Base-by-base conservation (phyloP, 352 stramenopile species). In the Phytophthora chlamydospora region DNA sequence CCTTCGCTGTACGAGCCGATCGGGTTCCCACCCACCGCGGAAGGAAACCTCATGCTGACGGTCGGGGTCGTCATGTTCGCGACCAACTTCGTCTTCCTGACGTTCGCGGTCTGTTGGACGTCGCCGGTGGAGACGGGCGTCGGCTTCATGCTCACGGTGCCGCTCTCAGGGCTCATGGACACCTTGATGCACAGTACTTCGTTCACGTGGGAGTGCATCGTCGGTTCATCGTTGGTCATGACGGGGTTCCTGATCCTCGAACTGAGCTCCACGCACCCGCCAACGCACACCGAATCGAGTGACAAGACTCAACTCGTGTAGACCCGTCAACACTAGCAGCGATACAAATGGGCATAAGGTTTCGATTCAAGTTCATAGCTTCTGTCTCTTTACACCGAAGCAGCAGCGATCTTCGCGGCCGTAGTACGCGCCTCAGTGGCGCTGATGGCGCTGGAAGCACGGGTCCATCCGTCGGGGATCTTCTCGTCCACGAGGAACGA, bases 111-210 rank as follows among this genome's bases (percentile, higher is more conserved):
- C 16, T 71, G 58, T 46, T 84, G 72, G 78, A 85, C 78, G 29
- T 81, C 78, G 13, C 77, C 77, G 10, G 49, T 87, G 11, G 77
- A 87, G 55, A 84, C 77, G 7, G 78, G 68, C 46, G 77, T 84
- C 38, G 73, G 69, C 0, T 84, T 77, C 53, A 84, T 87, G 77
- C 66, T 87, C 56, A 87, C 75, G 39, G 84, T 84, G 35, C 77
- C 77, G 16, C 58, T 87, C 31, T 78, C 77, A 4, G 77, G 66
- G 0, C 12, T 79, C 11, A 51, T 82, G 32, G 77, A 84, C 54
- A 73, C 62, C 9, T 29, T 75, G 13, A 45, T 87, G 33, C 71
- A 83, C 60, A 49, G 67, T 43, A 72, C 75, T 2, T 54, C 58
- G 4, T 84, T 87, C 45, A 74, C 75, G 9, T 69, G 51, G 60